Conservation (phyloP, 768 basidiomycete species). For the Lactarius tabidus region DNA sequence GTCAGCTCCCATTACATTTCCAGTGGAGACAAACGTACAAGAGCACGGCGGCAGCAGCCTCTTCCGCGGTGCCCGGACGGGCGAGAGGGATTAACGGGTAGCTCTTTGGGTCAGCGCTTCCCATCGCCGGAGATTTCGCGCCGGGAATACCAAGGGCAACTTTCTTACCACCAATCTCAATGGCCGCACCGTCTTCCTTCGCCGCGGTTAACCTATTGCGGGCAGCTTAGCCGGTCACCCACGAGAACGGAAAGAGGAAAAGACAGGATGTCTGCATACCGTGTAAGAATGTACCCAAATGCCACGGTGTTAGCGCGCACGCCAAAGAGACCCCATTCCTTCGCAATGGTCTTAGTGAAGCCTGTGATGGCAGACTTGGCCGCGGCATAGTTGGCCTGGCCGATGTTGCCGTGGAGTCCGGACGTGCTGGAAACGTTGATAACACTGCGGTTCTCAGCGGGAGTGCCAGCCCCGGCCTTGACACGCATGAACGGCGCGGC, state of each 20-base stretch:
- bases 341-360: constrained; percentile 80
- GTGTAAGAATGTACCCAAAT: constrained; percentile 72
- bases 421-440: constrained; percentile 78
- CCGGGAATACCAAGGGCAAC: constrained; percentile 78
- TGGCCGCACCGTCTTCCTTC: constrained; percentile 71
- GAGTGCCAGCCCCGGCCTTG: constrained; percentile 53
- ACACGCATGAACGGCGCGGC: constrained; percentile 83
- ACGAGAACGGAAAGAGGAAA: constrained; percentile 9
- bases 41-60: constrained; percentile 69
- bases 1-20: constrained; percentile 8
- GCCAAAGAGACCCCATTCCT: constrained; percentile 82
- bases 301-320: constrained; percentile 82
- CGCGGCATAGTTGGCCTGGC: constrained; percentile 78
- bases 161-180: constrained; percentile 80
- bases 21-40: constrained; percentile 51
- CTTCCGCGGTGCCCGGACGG: constrained; percentile 64
- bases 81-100: constrained; percentile 60
- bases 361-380: constrained; percentile 77
- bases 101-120: constrained; percentile 36
- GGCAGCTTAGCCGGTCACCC: neutral
- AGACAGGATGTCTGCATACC: constrained; percentile 39
- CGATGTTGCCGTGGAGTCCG: constrained; percentile 86
- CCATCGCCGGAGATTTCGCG: constrained; percentile 37
- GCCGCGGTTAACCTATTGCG: constrained; percentile 61
- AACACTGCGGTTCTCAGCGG: constrained; percentile 61